These are phyloP conservation scores for Psilocybe mexicana DNA, from an alignment of 1,284 basidiomycete genomes.

Conservation along the genomic window DNA sequence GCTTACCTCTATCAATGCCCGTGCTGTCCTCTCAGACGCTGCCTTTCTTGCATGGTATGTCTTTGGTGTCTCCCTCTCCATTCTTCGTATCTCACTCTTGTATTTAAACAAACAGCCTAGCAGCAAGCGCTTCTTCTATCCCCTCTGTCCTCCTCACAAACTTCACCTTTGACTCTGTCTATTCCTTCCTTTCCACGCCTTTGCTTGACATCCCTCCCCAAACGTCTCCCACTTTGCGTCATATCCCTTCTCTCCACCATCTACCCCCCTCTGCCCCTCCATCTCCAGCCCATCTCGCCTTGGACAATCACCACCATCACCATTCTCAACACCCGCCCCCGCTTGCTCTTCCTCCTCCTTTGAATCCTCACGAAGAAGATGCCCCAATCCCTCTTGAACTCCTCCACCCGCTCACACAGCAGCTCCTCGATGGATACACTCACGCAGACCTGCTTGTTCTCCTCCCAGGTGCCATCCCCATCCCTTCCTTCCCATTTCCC, in stretches of 20 bases:
- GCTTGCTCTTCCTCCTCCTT: not conserved
- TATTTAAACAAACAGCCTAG: conserved; percentile 46
- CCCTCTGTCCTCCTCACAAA: conserved; percentile 75
- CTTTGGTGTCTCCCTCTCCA: not conserved
- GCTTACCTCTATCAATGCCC: conserved; percentile 51
- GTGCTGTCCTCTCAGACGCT: conserved; percentile 73
- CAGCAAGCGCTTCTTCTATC: conserved; percentile 61
- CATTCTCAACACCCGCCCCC: too few species aligned
- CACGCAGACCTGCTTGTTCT: conserved; percentile 70
- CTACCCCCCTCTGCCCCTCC: not conserved
- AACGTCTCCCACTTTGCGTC: not conserved
- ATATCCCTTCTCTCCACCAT: conserved; percentile 11
- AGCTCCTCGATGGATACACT: conserved; percentile 66
- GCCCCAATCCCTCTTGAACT: conserved; percentile 49
- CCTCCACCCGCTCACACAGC: conserved; percentile 59
- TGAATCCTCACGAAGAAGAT: conserved; percentile 33
- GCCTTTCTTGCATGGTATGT: conserved; percentile 76
- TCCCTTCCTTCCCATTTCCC: conserved; percentile 58
- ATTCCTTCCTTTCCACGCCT: conserved; percentile 67
- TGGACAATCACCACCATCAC: too few species aligned
- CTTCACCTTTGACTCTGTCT: conserved; percentile 82
- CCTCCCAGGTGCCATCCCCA: conserved; percentile 72
- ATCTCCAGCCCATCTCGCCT: not conserved
- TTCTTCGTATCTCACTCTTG: not conserved
- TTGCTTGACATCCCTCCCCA: conserved; percentile 36